phyloP scores from a whole-genome alignment of 192 early-diverging fungal species.

The Obelidium mucronatum region DNA sequence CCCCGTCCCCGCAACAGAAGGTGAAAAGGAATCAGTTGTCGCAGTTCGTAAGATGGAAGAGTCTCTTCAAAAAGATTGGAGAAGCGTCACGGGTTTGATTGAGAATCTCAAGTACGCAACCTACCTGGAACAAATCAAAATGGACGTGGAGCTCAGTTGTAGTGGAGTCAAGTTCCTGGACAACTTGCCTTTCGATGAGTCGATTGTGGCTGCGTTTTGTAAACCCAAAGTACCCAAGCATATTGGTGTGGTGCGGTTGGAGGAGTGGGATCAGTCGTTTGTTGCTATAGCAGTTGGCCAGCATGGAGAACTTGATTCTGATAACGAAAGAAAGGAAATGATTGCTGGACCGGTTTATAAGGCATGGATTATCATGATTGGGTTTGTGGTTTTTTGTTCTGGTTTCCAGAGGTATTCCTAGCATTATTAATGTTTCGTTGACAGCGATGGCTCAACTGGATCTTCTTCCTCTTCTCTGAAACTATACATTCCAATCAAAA shows the following conservation, averaged over 20 bases:
- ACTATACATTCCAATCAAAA: neutral
- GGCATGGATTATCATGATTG: conserved; percentile 8
- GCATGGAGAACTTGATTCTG: conserved; percentile 13
- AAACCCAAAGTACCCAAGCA: neutral
- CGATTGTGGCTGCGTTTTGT: neutral
- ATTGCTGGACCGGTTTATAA: neutral
- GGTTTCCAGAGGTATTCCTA: no score
- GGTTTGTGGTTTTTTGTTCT: no score
- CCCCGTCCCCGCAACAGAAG: neutral
- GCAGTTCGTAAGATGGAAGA: neutral
- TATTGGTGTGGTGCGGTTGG: neutral
- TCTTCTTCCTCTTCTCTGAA: neutral
- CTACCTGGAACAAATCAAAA: neutral
- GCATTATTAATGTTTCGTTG: neutral
- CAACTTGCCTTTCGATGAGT: conserved; percentile 11
- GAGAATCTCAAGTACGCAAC: conserved; percentile 2
- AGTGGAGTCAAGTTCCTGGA: neutral
- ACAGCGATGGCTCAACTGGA: conserved; percentile 7
- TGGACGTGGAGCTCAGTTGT: neutral
- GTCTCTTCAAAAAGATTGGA: neutral
- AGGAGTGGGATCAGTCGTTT: conserved; percentile 2
- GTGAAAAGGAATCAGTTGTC: neutral
- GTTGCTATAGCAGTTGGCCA: conserved; percentile 10
- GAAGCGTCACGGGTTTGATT: neutral
- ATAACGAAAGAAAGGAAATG: neutral